Conservation (phyloP, 495 filamentous ascomycete genomes). For the Penicillium subrubescens region DNA sequence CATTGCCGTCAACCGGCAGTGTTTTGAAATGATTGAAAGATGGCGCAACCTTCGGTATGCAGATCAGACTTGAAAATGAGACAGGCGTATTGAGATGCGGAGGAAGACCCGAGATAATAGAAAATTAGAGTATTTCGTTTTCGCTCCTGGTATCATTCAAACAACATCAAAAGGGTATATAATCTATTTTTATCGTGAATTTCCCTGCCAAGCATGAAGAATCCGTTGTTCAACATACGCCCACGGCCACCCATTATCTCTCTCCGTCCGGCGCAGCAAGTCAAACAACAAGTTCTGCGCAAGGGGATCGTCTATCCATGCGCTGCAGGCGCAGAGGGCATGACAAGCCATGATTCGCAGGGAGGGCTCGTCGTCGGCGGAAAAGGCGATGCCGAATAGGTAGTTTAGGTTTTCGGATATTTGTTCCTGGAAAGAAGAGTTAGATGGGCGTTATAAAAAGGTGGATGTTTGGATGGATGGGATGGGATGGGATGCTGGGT, state of each 20-base stretch:
- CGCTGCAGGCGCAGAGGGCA: slow-evolving; percentile 40
- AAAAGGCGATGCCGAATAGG: slow-evolving; percentile 44
- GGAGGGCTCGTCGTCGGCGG: slow-evolving; percentile 41
- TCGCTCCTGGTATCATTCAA: neutral
- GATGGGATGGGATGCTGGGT: neutral
- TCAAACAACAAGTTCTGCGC: slow-evolving; percentile 30
- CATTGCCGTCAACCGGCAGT: too few species aligned
- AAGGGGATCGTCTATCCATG: slow-evolving; percentile 35
- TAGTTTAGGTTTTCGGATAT: slow-evolving; percentile 35
- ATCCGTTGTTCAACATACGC: slow-evolving; percentile 30
- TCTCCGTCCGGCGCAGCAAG: slow-evolving; percentile 29
- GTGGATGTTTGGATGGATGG: too few species aligned
- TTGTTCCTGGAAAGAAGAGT: slow-evolving; percentile 22
- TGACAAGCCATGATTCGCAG: slow-evolving; percentile 45
- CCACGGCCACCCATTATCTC: slow-evolving; percentile 35
- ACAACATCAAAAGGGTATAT: slow-evolving; percentile 13
- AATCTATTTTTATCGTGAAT: slow-evolving; percentile 8
- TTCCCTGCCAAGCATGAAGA: slow-evolving; percentile 22
- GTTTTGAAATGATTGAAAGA: too few species aligned
- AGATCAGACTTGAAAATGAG: too few species aligned
- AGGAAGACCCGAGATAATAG: neutral
- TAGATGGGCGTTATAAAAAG: neutral
- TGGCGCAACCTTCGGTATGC: too few species aligned
- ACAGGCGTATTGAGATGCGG: too few species aligned
- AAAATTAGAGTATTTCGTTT: neutral